Evolutionary conservation across 129 eudicot species (phyloP), one percentile per base, ranked within the genome.

Genomic region (Calendula officinalis): DNA sequence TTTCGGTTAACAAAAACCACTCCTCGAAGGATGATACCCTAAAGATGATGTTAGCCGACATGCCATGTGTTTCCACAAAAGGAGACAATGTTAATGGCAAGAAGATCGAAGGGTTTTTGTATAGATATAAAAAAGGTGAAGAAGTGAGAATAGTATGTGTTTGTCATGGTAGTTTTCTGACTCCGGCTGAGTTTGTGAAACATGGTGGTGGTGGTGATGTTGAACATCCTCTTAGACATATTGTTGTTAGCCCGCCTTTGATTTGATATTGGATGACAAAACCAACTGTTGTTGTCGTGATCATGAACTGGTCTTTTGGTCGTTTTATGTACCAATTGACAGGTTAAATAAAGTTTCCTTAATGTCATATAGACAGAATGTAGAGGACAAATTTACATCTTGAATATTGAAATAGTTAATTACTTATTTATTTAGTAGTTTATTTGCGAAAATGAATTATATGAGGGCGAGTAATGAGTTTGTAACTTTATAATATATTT

Each of bases 171-270:
- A 56, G 67, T 50, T 86, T 78, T 27, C 66, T 86, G 48, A 66
- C 89, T 10, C 97, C 95, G 6, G 89, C 84, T 0, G 89, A 90
- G 66, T 90, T 90, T 40, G 82, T 90, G 7, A 80, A 82, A 69
- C 97, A 90, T 49, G 97, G 83, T 0, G 97, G 97, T 1, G 95
- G 92, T 4, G 84, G 73, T 3, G 87, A 86, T 3, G 95, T 90
- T 0, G 80, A 67, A 17, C 68, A 84, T 67, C 97, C 97, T 0
- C 47, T 79, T 11, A 84, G 70, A 72, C 90, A 82, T 37, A 90
- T 90, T 6, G 82, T 75, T 4, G 75, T 90, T 8, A 67, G 42
- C 68, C 80, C 94, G n/a, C 73, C 75, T 1, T 59, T 84, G 8
- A 4, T 83, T 4, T 70, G 62, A 62, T 76, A 7, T 2, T 3